These are phyloP conservation scores for Fragilaria radians DNA, from an alignment of 108 stramenopile genomes.

Conservation along the genomic window DNA sequence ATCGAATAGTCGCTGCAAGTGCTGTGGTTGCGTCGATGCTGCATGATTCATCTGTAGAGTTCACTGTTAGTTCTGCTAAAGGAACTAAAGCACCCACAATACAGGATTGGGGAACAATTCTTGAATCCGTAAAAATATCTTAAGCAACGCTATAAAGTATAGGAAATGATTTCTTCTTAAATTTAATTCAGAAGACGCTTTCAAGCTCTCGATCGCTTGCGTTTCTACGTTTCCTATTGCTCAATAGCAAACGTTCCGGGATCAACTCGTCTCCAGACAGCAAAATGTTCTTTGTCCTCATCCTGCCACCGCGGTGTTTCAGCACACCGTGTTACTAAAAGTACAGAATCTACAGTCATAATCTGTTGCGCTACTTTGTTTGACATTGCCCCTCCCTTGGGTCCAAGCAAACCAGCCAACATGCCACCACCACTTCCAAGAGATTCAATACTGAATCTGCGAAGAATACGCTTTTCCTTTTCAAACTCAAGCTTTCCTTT, in stretches of 20 bases:
- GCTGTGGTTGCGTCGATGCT: constrained; percentile 13
- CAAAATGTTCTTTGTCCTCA: constrained; percentile 66
- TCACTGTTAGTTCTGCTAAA: constrained; percentile 13
- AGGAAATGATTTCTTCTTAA: too few relatives aligned
- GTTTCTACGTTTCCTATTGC: too few relatives aligned
- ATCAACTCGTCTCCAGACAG: constrained; percentile 69
- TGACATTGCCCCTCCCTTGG: constrained; percentile 32
- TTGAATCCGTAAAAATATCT: too few relatives aligned
- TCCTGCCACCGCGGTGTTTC: constrained; percentile 28
- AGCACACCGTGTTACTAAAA: constrained; percentile 51
- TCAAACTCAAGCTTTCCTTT: constrained; percentile 47
- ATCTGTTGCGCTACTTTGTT: constrained; percentile 55
- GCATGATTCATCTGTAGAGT: constrained; percentile 9
- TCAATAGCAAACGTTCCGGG: constrained; percentile 30
- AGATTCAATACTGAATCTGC: constrained; percentile 24
- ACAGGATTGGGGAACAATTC: constrained; percentile 11
- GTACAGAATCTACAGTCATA: constrained; percentile 62
- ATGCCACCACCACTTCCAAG: constrained; percentile 26
- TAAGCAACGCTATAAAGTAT: too few relatives aligned
- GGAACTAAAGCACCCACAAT: constrained; percentile 1
- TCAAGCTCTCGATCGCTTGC: too few relatives aligned
- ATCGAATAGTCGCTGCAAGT: constrained; percentile 16
- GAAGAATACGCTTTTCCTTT: constrained; percentile 37
- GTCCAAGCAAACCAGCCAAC: constrained; percentile 32
- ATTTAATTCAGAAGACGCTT: too few relatives aligned